A percentile compares a stretch with the other conserved stretches of the same genome.
These are phyloP conservation scores for Pythium phragmitis DNA, from an alignment of 352 stramenopile genomes.

Conservation along the genomic window DNA sequence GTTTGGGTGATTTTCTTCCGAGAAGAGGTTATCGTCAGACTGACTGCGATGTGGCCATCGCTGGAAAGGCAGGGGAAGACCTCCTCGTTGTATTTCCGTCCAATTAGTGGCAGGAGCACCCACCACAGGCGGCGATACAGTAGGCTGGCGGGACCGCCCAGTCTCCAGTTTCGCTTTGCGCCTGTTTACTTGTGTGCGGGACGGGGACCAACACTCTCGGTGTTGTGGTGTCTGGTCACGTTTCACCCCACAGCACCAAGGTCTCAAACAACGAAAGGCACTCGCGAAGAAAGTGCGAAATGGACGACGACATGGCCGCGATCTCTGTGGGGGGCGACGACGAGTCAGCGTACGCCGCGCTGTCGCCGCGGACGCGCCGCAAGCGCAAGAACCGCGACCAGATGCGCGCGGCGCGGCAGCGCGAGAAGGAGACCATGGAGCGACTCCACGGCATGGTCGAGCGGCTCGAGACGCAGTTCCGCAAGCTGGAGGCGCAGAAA, in stretches of 20 bases:
- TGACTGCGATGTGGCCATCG: no score
- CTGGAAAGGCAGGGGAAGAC: no score
- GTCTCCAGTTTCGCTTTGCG: no score
- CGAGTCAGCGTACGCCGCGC: slow-evolving; percentile 19
- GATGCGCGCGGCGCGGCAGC: slow-evolving; percentile 47
- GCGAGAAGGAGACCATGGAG: slow-evolving; percentile 51
- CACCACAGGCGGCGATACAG: no score
- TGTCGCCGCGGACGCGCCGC: slow-evolving; percentile 46
- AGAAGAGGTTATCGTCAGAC: no score
- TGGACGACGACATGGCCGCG: not conserved
- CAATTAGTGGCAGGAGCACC: no score
- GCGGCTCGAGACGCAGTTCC: slow-evolving; percentile 40
- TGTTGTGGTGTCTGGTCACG: not conserved
- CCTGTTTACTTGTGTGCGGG: no score
- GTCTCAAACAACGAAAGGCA: not conserved
- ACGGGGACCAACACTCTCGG: no score
- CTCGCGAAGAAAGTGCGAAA: not conserved
- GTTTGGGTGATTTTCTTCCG: no score
- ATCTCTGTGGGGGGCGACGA: not conserved
- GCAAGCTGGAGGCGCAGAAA: slow-evolving; percentile 23
- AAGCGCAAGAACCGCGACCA: slow-evolving; percentile 56
- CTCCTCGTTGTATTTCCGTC: no score
- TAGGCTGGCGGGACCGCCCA: no score
- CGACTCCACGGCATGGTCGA: slow-evolving; percentile 45
- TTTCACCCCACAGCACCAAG: not conserved